Evolutionary conservation across 1,284 basidiomycete genomes (phyloP).

Genomic region (Polyporus tsugae): DNA sequence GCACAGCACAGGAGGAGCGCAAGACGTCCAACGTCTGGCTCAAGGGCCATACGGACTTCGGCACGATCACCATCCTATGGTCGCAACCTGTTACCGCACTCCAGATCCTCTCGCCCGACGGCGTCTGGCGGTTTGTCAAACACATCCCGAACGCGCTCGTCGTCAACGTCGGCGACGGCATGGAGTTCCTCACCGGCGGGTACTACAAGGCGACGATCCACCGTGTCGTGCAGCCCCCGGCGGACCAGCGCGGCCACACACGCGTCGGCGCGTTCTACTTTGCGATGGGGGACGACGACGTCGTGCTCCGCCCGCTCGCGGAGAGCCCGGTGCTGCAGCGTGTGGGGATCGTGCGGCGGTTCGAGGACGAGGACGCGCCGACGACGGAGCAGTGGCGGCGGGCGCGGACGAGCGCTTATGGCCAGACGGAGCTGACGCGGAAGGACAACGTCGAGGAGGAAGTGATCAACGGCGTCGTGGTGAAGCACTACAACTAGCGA

Average conservation of each 20-base stretch:
- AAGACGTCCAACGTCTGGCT: constrained; percentile 54
- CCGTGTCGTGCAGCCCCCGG: constrained; percentile 56
- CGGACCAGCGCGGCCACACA: constrained; percentile 53
- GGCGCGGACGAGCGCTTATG: constrained; percentile 47
- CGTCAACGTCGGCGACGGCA: constrained; percentile 54
- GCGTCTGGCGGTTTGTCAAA: constrained; percentile 65
- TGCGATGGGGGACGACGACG: constrained; percentile 43
- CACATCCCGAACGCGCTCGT: constrained; percentile 68
- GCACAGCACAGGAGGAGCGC: constrained; percentile 59
- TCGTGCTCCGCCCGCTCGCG: constrained; percentile 38
- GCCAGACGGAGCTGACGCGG: constrained; percentile 45
- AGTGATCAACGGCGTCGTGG: constrained; percentile 50
- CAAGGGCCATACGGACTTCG: constrained; percentile 69
- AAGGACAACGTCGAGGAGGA: constrained; percentile 52
- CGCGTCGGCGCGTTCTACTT: constrained; percentile 56
- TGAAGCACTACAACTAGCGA: constrained; percentile 52
- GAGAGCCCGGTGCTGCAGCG: constrained; percentile 43
- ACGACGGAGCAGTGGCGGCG: constrained; percentile 52
- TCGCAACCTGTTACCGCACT: constrained; percentile 67
- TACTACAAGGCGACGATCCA: constrained; percentile 53
- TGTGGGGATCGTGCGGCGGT: constrained; percentile 41
- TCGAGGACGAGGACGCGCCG: constrained; percentile 42
- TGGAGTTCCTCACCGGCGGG: constrained; percentile 53
- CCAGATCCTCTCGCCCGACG: constrained; percentile 47
- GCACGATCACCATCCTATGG: constrained; percentile 65